Conservation (phyloP, 108 stramenopile species). For the Nannochloropsis gaditana region DNA sequence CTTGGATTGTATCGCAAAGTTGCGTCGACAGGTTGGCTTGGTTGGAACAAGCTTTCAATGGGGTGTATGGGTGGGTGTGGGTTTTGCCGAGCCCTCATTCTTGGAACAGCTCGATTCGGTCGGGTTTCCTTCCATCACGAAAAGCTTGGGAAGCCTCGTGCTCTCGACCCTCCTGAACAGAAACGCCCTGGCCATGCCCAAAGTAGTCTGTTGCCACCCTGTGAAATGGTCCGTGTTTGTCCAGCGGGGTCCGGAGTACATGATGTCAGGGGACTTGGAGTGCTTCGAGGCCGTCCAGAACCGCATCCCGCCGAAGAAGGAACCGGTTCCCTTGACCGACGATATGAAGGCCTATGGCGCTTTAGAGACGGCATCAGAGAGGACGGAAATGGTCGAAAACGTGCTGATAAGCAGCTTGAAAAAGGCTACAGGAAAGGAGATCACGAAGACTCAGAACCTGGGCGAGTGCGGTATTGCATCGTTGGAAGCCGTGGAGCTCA, state of each 20-base stretch:
- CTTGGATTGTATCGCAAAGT: background rate
- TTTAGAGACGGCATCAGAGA: background rate
- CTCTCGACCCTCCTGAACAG: background rate
- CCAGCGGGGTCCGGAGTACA: background rate
- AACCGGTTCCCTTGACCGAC: background rate
- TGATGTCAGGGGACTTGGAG: background rate
- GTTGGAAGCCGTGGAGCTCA: constrained; percentile 5
- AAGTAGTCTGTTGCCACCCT: background rate
- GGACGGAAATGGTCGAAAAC: background rate
- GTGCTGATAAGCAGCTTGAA: background rate
- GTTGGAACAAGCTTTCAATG: constrained; percentile 8
- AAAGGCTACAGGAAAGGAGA: constrained; percentile 2
- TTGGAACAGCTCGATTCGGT: background rate
- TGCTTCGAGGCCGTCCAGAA: background rate
- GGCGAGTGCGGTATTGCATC: background rate
- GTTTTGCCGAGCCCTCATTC: background rate
- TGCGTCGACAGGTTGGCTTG: background rate
- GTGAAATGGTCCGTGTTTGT: constrained; percentile 11
- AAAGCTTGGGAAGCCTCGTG: constrained; percentile 12
- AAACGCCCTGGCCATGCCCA: constrained; percentile 10
- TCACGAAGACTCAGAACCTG: constrained; percentile 17
- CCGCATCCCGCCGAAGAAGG: background rate
- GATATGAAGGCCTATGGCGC: constrained; percentile 9
- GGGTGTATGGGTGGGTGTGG: constrained; percentile 11
- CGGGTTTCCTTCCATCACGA: background rate